A percentile compares a stretch with the other conserved stretches of the same genome.
Evolutionary conservation across 1,284 basidiomycete species (phyloP).

Genomic region (Xerocomus minutiporus): DNA sequence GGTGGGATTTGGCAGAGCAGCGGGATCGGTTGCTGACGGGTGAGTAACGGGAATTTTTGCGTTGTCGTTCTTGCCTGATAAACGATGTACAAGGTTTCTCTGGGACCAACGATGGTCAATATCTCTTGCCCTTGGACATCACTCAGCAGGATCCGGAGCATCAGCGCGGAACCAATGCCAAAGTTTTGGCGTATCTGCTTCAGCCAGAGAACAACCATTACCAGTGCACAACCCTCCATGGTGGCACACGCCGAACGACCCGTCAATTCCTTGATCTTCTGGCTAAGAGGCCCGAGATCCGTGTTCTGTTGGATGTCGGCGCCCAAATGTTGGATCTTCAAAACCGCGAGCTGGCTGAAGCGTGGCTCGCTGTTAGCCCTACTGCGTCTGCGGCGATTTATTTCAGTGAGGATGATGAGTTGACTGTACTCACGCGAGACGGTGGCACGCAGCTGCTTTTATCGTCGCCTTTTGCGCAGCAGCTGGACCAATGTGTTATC

Average conservation of each 20-base stretch:
- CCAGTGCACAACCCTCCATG: constrained; percentile 2
- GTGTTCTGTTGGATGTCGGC: constrained; percentile 44
- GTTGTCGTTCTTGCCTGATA: neutral
- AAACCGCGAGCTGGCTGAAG: neutral
- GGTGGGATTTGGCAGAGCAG: constrained; percentile 46
- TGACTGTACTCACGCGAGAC: constrained; percentile 39
- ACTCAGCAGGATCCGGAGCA: constrained; percentile 13
- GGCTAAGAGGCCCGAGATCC: constrained; percentile 31
- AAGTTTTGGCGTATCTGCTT: constrained; percentile 42
- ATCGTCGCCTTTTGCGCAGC: constrained; percentile 37
- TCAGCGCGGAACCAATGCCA: constrained; percentile 27
- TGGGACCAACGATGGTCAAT: constrained; percentile 16
- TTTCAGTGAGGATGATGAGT: constrained; percentile 41
- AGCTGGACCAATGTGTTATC: constrained; percentile 40
- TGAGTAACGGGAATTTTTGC: neutral
- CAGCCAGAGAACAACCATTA: constrained; percentile 42
- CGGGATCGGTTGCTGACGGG: constrained; percentile 5
- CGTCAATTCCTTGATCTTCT: constrained; percentile 33
- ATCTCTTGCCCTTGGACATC: constrained; percentile 9
- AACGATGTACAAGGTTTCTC: constrained; percentile 12
- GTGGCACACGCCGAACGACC: constrained; percentile 18
- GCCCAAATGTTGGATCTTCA: constrained; percentile 35
- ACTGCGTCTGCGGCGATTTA: constrained; percentile 42
- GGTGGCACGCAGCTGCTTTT: constrained; percentile 37
- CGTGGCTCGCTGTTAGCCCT: neutral